Base-by-base conservation (phyloP, 1,139 yeast species). In the Suhomyces coccinellae region DNA sequence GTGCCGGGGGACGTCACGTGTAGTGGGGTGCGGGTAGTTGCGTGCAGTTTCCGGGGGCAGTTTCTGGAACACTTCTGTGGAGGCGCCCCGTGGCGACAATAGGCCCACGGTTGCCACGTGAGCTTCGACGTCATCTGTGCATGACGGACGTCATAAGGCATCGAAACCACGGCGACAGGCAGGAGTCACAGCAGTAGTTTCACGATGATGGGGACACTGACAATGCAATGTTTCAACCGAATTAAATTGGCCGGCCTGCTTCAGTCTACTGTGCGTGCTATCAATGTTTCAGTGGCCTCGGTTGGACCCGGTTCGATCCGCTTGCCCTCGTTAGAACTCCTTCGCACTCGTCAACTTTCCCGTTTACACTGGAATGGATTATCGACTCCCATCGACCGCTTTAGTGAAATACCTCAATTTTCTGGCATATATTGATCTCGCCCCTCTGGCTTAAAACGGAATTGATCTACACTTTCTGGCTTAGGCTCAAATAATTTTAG, bases 51-150 rank as follows among this genome's bases (percentile, higher is more conserved):
- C 44, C 36, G 39, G 40, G 24, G 6, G 11, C n/a, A 17, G 26
- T 14, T 41, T 41, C 44, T 41, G 39, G 44, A 41, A 41, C 36
- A 36, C 27, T 40, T 35, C 44, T 24, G 33, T 22, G n/a, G 4
- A 11, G 29, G n/a, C 29, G 29, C 29, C 29, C 29, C 12, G n/a
- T 26, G 12, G 29, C 11, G n/a, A 20, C 29, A 26, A 12, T 15
- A 7, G 24, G 17, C 15, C 15, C 17, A 12, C 15, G n/a, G 8
- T 22, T 14, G 9, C 12, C 28, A 22, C 36, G 29, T 22, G 29
- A 34, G 8, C 10, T 9, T 34, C 6, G 29, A 34, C 36, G 36
- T 34, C 36, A 34, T 34, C 4, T 6, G 7, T 24, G 36, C 29
- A 27, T 22, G 29, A 12, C 8, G 14, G n/a, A 24, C 36, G 36